Evolutionary conservation across 2,329 filamentous ascomycete genomes (phyloP).

Genomic region (Aureobasidium sp.): DNA sequence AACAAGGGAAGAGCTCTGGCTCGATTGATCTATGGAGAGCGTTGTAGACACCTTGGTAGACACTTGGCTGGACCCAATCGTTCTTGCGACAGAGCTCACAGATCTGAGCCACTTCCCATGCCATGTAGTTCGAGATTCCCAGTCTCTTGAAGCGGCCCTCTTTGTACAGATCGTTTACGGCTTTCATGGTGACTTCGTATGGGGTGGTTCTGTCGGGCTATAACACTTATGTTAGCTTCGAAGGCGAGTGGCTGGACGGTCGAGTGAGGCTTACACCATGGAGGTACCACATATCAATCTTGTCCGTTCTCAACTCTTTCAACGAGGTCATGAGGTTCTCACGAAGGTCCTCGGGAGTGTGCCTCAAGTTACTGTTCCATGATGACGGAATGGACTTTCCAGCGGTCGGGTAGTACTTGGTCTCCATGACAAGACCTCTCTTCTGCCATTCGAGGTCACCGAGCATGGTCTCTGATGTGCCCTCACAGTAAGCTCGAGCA

Average conservation of each 20-base stretch:
- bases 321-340: constrained; percentile 31
- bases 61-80: constrained; percentile 36
- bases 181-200: constrained; percentile 39
- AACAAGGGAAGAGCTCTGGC: constrained; percentile 35
- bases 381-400: constrained; percentile 15
- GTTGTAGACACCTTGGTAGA: constrained; percentile 42
- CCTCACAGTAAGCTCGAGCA: constrained; percentile 23
- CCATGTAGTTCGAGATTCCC: constrained; percentile 40
- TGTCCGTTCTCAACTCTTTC: constrained; percentile 31
- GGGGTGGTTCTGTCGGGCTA: constrained; percentile 40
- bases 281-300: constrained; percentile 44
- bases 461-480: constrained; percentile 22
- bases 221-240: not conserved
- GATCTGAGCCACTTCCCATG: constrained; percentile 42
- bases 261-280: constrained; percentile 27
- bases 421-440: constrained; percentile 23
- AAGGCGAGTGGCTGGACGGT: not conserved
- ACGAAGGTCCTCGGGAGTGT: constrained; percentile 28
- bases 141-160: constrained; percentile 39
- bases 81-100: constrained; percentile 36
- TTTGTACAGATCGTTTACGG: constrained; percentile 38
- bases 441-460: constrained; percentile 24
- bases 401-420: constrained; percentile 23
- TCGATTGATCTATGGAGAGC: constrained; percentile 32
- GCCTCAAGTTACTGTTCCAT: constrained; percentile 19